phyloP scores from a whole-genome alignment of 495 filamentous ascomycete genomes.

The Tuber calosporum region DNA sequence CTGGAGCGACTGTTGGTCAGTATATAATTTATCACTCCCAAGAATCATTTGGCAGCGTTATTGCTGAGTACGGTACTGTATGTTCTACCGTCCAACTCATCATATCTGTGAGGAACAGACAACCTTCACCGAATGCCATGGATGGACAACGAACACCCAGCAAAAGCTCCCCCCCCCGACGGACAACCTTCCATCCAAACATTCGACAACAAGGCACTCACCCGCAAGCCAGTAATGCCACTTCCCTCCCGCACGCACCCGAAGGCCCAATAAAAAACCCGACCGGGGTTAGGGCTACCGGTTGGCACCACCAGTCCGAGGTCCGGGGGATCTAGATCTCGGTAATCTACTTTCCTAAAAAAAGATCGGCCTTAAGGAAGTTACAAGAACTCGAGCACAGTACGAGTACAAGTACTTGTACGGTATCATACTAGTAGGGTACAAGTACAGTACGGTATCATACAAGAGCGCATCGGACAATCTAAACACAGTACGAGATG shows the following conservation, averaged over 20 bases:
- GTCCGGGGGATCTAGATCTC: neutral
- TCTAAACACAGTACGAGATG: neutral
- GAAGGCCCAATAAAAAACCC: neutral
- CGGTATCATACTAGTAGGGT: too few species aligned
- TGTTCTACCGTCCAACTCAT: neutral
- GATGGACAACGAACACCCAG: neutral
- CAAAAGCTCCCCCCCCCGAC: neutral
- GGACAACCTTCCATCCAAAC: neutral
- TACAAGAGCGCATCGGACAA: neutral
- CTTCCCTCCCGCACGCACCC: neutral
- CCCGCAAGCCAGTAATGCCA: neutral
- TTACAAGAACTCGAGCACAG: too few species aligned
- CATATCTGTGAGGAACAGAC: neutral
- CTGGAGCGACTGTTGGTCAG: neutral
- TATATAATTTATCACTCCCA: neutral
- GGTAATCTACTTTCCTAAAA: conserved; percentile 1
- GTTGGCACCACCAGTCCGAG: conserved; percentile 1
- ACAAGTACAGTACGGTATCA: too few species aligned
- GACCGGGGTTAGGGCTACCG: conserved; percentile 3
- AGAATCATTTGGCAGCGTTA: neutral
- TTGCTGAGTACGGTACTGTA: too few species aligned
- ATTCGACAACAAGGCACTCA: neutral
- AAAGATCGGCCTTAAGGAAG: neutral
- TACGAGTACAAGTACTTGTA: too few species aligned
- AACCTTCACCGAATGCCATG: neutral